phyloP scores from a whole-genome alignment of 2,329 filamentous ascomycete species.

The Sodiomyces alkalinus region DNA sequence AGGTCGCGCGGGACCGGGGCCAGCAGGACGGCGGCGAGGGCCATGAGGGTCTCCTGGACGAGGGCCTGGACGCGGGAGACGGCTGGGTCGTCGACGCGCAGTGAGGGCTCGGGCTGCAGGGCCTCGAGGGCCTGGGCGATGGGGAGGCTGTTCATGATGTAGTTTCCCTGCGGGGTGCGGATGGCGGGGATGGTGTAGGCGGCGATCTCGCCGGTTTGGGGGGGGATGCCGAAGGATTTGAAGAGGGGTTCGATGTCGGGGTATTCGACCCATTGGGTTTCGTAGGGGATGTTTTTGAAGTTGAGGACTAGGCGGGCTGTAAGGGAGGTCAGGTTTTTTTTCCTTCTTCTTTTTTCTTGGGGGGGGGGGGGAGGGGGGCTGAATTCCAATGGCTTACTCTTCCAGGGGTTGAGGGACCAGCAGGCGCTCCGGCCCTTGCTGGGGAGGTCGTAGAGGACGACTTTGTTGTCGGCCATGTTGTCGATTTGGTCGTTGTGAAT shows the following conservation, averaged over 20 bases:
- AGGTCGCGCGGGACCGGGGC: slow-evolving; percentile 32
- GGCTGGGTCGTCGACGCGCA: slow-evolving; percentile 40
- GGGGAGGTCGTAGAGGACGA: slow-evolving; percentile 49
- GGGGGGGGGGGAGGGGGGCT: no score
- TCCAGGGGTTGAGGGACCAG: slow-evolving; percentile 61
- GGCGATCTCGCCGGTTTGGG: slow-evolving; percentile 22
- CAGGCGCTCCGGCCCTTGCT: slow-evolving; percentile 27
- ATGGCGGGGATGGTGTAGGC: slow-evolving; percentile 42
- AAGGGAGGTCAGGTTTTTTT: neutral
- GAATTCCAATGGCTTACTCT: slow-evolving; percentile 29
- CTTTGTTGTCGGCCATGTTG: slow-evolving; percentile 18
- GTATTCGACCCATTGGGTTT: slow-evolving; percentile 56
- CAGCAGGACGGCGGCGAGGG: slow-evolving; percentile 26
- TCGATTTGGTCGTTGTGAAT: no score
- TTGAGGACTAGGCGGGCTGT: slow-evolving; percentile 50
- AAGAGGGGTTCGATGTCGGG: slow-evolving; percentile 45
- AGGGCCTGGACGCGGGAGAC: slow-evolving; percentile 27
- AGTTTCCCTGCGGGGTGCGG: slow-evolving; percentile 37
- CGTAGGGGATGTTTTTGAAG: slow-evolving; percentile 52
- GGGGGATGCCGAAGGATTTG: slow-evolving; percentile 25
- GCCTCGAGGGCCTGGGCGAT: slow-evolving; percentile 47
- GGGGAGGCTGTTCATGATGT: slow-evolving; percentile 46
- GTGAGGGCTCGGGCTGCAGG: slow-evolving; percentile 38
- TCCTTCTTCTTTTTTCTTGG: no score
- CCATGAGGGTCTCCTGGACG: slow-evolving; percentile 15